phyloP scores from a whole-genome alignment of 306 rosid genomes.

The Styphnolobium japonicum region DNA sequence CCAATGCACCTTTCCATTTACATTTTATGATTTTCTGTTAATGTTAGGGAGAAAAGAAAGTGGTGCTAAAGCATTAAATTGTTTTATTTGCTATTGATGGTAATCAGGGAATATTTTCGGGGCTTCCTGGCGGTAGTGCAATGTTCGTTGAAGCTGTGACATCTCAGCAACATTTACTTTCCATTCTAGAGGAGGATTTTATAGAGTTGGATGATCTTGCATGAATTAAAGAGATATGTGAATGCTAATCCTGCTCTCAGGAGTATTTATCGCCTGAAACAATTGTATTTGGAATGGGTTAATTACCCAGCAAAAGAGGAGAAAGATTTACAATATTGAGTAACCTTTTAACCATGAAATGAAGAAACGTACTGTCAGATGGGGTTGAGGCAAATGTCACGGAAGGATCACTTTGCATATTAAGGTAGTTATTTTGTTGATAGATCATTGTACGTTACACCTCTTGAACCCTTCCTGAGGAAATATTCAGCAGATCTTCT shows the following conservation, averaged over 20 bases:
- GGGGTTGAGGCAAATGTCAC: conserved; percentile 33
- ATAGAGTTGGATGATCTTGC: conserved; percentile 66
- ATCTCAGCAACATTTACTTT: conserved; percentile 21
- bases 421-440: conserved; percentile 43
- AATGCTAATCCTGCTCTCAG: conserved; percentile 20
- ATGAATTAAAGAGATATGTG: conserved; percentile 26
- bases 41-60: background rate
- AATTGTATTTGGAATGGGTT: conserved; percentile 23
- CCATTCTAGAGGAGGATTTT: conserved; percentile 54
- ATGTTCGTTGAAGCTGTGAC: conserved; percentile 22
- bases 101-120: conserved; percentile 47
- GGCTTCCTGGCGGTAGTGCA: conserved; percentile 21
- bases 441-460: conserved; percentile 15
- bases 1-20: background rate
- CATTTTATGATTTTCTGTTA: background rate
- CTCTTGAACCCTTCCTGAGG: conserved; percentile 19
- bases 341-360: conserved; percentile 20
- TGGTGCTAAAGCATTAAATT: background rate
- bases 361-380: conserved; percentile 16
- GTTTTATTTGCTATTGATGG: conserved; percentile 14
- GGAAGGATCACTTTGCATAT: conserved; percentile 30
- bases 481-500: conserved; percentile 29
- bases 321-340: conserved; percentile 25
- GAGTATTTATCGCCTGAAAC: conserved; percentile 33
- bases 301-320: conserved; percentile 26